phyloP scores from a whole-genome alignment of 2,329 filamentous ascomycete genomes.

The Raffaelea arxii region DNA sequence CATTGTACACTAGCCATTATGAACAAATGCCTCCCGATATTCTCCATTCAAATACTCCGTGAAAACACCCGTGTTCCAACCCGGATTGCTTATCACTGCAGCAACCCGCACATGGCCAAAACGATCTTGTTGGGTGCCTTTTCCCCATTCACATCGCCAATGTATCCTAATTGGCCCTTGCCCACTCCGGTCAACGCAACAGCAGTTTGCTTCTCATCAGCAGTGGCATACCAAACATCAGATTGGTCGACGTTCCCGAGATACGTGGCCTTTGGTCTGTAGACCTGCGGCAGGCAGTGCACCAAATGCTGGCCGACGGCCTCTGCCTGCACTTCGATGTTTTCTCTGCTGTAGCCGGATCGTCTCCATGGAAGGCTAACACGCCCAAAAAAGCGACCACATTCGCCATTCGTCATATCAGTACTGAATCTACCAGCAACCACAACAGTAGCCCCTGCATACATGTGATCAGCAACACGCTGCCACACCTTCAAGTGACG shows the following conservation, averaged over 20 bases:
- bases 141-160: constrained; percentile 20
- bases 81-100: no score
- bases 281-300: constrained; percentile 11
- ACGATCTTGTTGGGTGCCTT: constrained; percentile 12
- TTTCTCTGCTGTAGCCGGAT: constrained; percentile 10
- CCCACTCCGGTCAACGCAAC: constrained; percentile 17
- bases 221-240: constrained; percentile 16
- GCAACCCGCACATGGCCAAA: constrained; percentile 18
- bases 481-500: constrained; percentile 10
- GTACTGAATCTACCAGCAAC: constrained; percentile 13
- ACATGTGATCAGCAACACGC: constrained; percentile 11
- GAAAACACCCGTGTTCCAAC: no score
- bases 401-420: constrained; percentile 11
- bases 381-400: constrained; percentile 16
- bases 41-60: no score
- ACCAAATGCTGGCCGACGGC: constrained; percentile 9
- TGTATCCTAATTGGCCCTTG: constrained; percentile 17
- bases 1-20: no score
- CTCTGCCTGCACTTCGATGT: constrained; percentile 11
- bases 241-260: constrained; percentile 11
- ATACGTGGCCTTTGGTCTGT: constrained; percentile 18
- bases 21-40: no score
- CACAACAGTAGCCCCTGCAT: constrained; percentile 12
- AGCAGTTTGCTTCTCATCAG: constrained; percentile 7
- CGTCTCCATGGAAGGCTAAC: constrained; percentile 17